Evolutionary conservation across 805 yeast genomes (phyloP).

Genomic region (Lachancea meyersii): DNA sequence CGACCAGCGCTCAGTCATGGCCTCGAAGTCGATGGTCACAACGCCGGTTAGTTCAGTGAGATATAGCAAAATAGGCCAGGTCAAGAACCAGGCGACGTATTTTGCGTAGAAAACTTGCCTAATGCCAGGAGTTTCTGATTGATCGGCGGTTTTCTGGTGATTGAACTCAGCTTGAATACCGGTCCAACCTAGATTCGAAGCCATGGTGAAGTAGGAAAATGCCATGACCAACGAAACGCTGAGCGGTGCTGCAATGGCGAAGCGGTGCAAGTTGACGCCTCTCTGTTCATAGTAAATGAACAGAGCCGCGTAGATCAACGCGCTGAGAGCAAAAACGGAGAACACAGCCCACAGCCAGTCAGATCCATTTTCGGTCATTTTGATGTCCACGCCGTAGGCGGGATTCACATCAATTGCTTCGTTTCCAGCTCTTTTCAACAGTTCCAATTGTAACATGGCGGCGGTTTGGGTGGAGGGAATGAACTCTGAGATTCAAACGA

Average conservation of each 20-base stretch:
- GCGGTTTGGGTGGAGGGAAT: too few relatives aligned
- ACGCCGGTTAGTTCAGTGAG: constrained; percentile 20
- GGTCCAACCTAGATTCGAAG: constrained; percentile 43
- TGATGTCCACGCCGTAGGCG: constrained; percentile 41
- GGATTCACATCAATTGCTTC: constrained; percentile 42
- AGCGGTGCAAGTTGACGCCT: constrained; percentile 12
- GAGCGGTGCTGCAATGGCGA: constrained; percentile 27
- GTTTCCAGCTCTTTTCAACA: constrained; percentile 25
- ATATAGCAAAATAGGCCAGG: constrained; percentile 39
- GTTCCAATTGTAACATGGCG: constrained; percentile 7
- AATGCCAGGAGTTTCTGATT: constrained; percentile 22
- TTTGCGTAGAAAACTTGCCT: constrained; percentile 43
- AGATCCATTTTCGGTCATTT: constrained; percentile 52
- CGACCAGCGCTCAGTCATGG: constrained; percentile 9
- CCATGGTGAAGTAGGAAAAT: constrained; percentile 39
- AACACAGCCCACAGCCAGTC: constrained; percentile 66
- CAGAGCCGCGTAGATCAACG: constrained; percentile 12
- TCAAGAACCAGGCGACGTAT: constrained; percentile 41
- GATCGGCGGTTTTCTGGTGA: constrained; percentile 31
- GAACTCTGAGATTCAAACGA: background rate
- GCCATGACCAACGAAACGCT: constrained; percentile 35
- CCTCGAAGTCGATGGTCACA: constrained; percentile 4
- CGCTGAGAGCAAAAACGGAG: constrained; percentile 22
- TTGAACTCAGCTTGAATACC: constrained; percentile 36
- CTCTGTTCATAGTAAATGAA: constrained; percentile 14